Evolutionary conservation across 768 basidiomycete genomes (phyloP).

Genomic region (Suillus occidentalis): DNA sequence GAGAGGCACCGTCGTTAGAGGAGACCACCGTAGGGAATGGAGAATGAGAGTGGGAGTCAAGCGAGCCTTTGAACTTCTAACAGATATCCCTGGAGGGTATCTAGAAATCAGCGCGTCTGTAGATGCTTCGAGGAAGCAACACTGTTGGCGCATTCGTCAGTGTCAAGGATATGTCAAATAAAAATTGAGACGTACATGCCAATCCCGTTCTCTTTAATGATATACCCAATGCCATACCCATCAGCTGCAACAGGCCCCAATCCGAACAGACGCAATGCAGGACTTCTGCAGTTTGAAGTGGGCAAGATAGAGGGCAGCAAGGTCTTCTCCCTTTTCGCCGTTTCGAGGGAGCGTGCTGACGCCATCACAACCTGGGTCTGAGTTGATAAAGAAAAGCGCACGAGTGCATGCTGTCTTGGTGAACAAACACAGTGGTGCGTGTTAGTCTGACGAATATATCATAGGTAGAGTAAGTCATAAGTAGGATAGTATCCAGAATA

Average conservation of each 20-base stretch:
- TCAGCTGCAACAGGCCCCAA: constrained; percentile 95
- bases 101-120: constrained; percentile 87
- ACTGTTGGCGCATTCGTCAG: constrained; percentile 33
- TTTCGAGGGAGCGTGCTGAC: constrained; percentile 5
- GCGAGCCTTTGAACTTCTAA: constrained; percentile 68
- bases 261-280: constrained; percentile 86
- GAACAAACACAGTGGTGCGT: neutral
- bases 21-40: constrained; percentile 34
- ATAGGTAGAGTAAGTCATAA: neutral
- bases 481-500: neutral
- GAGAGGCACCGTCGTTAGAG: constrained; percentile 44
- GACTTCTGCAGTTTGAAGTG: constrained; percentile 98
- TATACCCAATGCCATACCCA: constrained; percentile 96
- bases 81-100: constrained; percentile 82
- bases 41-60: constrained; percentile 33
- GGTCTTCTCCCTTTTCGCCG: constrained; percentile 46
- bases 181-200: constrained; percentile 57
- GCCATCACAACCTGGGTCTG: constrained; percentile 37
- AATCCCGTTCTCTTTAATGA: constrained; percentile 94
- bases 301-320: constrained; percentile 88
- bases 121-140: constrained; percentile 94
- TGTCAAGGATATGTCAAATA: neutral
- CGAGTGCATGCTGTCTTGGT: neutral
- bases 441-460: neutral
- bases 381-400: neutral